Base-by-base conservation (phyloP, 2,329 filamentous ascomycete genomes). In the Cladosporium sp. region DNA sequence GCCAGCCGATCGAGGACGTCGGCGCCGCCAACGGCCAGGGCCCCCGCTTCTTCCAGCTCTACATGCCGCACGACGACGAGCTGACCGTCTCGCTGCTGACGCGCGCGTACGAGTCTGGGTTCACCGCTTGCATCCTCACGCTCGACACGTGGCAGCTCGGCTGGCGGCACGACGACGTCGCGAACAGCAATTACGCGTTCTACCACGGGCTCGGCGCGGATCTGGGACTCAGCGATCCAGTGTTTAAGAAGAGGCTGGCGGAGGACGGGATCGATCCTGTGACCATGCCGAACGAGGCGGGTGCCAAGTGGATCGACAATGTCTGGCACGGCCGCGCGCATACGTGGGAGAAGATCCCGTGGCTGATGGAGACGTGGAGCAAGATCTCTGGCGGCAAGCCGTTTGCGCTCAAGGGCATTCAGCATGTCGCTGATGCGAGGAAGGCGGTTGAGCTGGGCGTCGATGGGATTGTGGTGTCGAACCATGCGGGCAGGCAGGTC, bases 331-430 rank as follows among this genome's bases (percentile, higher is more conserved):
- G 82, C 0, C 72, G 77, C 2, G 79, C 80, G 5, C 80, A 78
- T 65, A 76, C 72, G n/a, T 89, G 84, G 85, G 75, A 79, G 42
- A 85, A 86, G 63, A 73, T 87, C 1, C 70, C 75, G 4, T 88
- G 84, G 83, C 63, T 87, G 43, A 80, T 81, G 54, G 70, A 78
- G 61, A 72, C 77, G 18, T 79, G 83, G 72, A 76, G 73, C 65
- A 69, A 73, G 53, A 77, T 80, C 32, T 75, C 68, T 1, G 77
- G 77, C 0, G 73, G 82, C 7, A 76, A 77, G 71, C 52, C 62
- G 59, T 88, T 73, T 70, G 84, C 58, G 45, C 66, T 89, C 22
- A 89, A 89, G 67, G 85, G 85, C 0, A 79, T 89, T n/a, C 84
- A 88, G 70, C 80, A 78, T 11, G 78, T 80, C 0, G 72, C 74